Evolutionary conservation across 768 basidiomycete species (phyloP).

Genomic region (Hemileccinum rubropunctum): DNA sequence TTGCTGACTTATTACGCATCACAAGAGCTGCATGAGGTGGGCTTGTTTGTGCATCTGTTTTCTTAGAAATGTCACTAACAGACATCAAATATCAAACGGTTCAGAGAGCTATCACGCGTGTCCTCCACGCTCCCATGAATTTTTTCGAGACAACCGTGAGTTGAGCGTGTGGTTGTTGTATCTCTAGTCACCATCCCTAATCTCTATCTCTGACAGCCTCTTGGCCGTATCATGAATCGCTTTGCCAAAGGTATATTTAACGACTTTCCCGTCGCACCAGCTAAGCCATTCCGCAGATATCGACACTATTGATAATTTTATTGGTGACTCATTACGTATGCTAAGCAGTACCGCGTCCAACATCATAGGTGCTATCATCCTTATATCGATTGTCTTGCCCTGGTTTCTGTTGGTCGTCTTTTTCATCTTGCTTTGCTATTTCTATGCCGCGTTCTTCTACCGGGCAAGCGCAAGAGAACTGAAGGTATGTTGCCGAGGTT

Average conservation of each 20-base stretch:
- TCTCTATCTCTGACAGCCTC: conserved; percentile 42
- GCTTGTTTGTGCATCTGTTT: conserved; percentile 9
- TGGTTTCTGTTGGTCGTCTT: conserved; percentile 82
- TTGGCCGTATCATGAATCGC: conserved; percentile 87
- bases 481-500: conserved; percentile 47
- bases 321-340: conserved; percentile 78
- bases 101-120: conserved; percentile 59
- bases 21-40: conserved; percentile 56
- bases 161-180: neutral
- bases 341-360: conserved; percentile 58
- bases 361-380: conserved; percentile 73
- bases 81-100: neutral
- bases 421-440: conserved; percentile 57
- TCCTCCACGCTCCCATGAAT: conserved; percentile 84
- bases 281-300: conserved; percentile 42
- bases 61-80: neutral
- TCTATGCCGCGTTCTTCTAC: conserved; percentile 77
- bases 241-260: conserved; percentile 66
- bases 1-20: conserved; percentile 78
- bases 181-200: neutral
- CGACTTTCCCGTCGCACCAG: neutral
- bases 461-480: conserved; percentile 83
- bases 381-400: conserved; percentile 74
- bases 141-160: conserved; percentile 85
- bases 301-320: conserved; percentile 75